A percentile compares a stretch with the other conserved stretches of the same genome.
These are phyloP conservation scores for Paspalum vaginatum DNA, from an alignment of 176 grass and related monocot species.

Conservation along the genomic window DNA sequence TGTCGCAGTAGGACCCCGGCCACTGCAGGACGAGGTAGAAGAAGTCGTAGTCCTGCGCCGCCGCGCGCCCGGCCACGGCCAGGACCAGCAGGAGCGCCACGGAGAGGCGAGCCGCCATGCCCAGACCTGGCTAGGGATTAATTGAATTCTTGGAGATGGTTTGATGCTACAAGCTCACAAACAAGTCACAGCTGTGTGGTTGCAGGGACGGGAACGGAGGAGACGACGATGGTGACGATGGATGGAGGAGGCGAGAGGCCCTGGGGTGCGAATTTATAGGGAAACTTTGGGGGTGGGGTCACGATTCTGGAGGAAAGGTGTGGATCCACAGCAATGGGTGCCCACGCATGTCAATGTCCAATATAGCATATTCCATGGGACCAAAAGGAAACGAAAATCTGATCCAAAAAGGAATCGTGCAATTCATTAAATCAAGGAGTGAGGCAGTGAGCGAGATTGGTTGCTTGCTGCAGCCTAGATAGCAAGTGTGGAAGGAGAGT, in stretches of 20 bases:
- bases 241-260: neutral
- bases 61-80: conserved; percentile 20
- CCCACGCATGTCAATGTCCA: neutral
- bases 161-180: too few relatives aligned
- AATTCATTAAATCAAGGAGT: conserved; percentile 27
- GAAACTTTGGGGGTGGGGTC: neutral
- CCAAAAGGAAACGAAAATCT: neutral
- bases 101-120: conserved; percentile 42
- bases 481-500: conserved; percentile 7
- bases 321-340: conserved; percentile 5
- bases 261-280: conserved; percentile 46
- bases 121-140: neutral
- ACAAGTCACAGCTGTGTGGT: neutral
- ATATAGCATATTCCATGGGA: conserved; percentile 24
- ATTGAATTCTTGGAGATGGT: too few relatives aligned
- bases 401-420: neutral
- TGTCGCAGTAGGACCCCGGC: conserved; percentile 92
- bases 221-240: neutral
- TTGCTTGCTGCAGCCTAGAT: conserved; percentile 13
- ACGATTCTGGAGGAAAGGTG: neutral
- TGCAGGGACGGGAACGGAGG: neutral
- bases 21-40: conserved; percentile 92
- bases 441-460: neutral
- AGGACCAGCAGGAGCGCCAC: conserved; percentile 45
- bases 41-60: conserved; percentile 80